Evolutionary conservation across 495 filamentous ascomycete genomes (phyloP).

Genomic region (Annulohypoxylon stygium): DNA sequence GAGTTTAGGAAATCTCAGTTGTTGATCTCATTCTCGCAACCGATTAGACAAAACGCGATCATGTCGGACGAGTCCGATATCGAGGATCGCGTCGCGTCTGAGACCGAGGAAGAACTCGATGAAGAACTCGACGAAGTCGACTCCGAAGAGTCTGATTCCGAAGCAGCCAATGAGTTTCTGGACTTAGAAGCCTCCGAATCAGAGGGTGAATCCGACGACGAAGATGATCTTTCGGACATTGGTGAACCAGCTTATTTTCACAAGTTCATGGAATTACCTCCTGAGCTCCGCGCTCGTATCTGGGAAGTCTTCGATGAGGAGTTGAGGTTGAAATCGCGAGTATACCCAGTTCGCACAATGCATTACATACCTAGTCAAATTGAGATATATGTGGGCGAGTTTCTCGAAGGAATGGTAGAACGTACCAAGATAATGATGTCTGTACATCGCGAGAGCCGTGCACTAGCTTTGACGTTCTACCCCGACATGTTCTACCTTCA

Average conservation of each 20-base stretch:
- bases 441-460: constrained; percentile 53
- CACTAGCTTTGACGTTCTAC: constrained; percentile 48
- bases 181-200: constrained; percentile 51
- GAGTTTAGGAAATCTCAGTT: neutral
- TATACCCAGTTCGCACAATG: constrained; percentile 37
- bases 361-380: neutral
- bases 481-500: constrained; percentile 51
- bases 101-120: constrained; percentile 26
- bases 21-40: neutral
- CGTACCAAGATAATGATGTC: constrained; percentile 51
- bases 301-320: constrained; percentile 59
- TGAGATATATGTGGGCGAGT: constrained; percentile 27
- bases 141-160: constrained; percentile 9
- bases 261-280: constrained; percentile 55
- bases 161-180: constrained; percentile 38
- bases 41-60: neutral
- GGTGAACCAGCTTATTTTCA: constrained; percentile 53
- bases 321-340: constrained; percentile 47
- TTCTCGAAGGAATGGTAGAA: constrained; percentile 49
- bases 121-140: constrained; percentile 27
- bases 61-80: constrained; percentile 46
- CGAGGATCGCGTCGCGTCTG: constrained; percentile 35
- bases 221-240: constrained; percentile 19
- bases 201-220: constrained; percentile 21
- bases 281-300: constrained; percentile 56